Percentiles rank a stretch among this genome's conserved stretches.
Conservation (phyloP, 352 stramenopile species). For the Globisporangium cederbergense region DNA sequence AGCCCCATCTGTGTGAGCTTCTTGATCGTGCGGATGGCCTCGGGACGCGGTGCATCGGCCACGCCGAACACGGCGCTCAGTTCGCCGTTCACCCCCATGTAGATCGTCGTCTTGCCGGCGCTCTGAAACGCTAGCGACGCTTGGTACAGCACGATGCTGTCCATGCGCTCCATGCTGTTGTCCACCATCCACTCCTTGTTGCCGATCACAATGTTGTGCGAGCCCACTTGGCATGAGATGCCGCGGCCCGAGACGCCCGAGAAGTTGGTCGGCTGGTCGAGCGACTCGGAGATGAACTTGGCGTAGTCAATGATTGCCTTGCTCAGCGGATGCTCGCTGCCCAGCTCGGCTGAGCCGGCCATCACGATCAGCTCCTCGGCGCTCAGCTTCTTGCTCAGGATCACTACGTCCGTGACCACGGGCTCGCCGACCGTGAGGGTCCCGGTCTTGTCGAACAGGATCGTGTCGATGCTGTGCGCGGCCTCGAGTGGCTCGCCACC, state of each 20-base stretch:
- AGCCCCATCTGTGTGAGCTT: slow-evolving; percentile 91
- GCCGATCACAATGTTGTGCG: slow-evolving; percentile 86
- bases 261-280: slow-evolving; percentile 81
- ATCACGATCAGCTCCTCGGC: slow-evolving; percentile 87
- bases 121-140: slow-evolving; percentile 81
- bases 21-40: slow-evolving; percentile 88
- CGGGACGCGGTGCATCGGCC: slow-evolving; percentile 85
- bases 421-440: slow-evolving; percentile 95
- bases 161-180: slow-evolving; percentile 64
- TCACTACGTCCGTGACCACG: slow-evolving; percentile 81
- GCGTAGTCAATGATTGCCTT: slow-evolving; percentile 92
- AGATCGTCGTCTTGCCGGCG: slow-evolving; percentile 93
- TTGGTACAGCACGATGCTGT: slow-evolving; percentile 72
- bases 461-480: slow-evolving; percentile 91
- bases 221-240: slow-evolving; percentile 72
- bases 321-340: slow-evolving; percentile 94
- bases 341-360: slow-evolving; percentile 90
- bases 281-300: slow-evolving; percentile 72
- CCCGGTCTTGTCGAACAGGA: slow-evolving; percentile 99
- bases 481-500: slow-evolving; percentile 92
- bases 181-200: slow-evolving; percentile 90
- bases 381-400: slow-evolving; percentile 68
- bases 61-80: slow-evolving; percentile 82
- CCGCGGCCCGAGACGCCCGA: slow-evolving; percentile 85
- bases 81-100: slow-evolving; percentile 88